A percentile compares a stretch with the other conserved stretches of the same genome.
Evolutionary conservation across 2,329 filamentous ascomycete genomes (phyloP).

Genomic region (Claviceps africana): DNA sequence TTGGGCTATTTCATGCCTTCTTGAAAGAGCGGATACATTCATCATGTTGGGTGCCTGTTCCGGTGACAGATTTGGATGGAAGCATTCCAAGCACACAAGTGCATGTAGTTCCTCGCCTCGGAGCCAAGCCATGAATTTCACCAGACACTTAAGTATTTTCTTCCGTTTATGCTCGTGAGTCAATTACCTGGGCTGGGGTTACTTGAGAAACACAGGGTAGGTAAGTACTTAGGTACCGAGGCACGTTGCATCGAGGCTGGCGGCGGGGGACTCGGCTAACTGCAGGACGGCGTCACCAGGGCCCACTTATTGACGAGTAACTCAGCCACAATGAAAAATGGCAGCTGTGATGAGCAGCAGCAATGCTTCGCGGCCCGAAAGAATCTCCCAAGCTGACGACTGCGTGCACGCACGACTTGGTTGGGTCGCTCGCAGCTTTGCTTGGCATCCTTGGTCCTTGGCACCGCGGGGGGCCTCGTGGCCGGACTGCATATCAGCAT

Average conservation of each 20-base stretch:
- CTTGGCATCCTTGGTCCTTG: not conserved
- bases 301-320: constrained; percentile 3
- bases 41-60: too few species aligned
- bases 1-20: not conserved
- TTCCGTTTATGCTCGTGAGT: too few species aligned
- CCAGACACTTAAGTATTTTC: too few species aligned
- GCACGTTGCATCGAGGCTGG: not conserved
- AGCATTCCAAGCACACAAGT: too few species aligned
- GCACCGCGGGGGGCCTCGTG: not conserved
- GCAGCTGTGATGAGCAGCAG: not conserved
- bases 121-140: too few species aligned
- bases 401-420: not conserved
- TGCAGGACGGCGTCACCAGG: not conserved
- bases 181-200: too few species aligned
- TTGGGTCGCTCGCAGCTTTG: not conserved
- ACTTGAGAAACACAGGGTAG: not conserved
- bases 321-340: constrained; percentile 1
- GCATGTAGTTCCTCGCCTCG: too few species aligned
- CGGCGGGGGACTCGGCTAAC: not conserved
- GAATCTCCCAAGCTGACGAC: not conserved
- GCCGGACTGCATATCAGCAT: not conserved
- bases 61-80: too few species aligned
- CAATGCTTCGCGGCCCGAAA: not conserved
- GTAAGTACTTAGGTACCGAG: too few species aligned
- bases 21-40: too few species aligned